These are phyloP conservation scores for Plicaturopsis crispa DNA, from an alignment of 768 basidiomycete species.

Conservation along the genomic window DNA sequence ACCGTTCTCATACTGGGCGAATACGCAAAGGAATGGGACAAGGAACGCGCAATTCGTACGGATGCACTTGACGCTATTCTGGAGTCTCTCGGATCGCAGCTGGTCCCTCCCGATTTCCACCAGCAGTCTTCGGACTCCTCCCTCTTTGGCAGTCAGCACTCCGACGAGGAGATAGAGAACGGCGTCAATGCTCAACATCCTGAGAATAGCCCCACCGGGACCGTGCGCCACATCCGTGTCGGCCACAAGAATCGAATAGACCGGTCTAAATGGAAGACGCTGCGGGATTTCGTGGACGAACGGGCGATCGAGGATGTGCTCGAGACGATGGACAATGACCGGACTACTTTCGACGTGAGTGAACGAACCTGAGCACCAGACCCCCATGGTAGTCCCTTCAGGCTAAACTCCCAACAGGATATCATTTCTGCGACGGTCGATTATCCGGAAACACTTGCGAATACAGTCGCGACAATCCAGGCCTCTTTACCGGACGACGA, in stretches of 20 bases:
- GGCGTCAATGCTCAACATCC: slow-evolving; percentile 15
- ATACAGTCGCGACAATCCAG: slow-evolving; percentile 49
- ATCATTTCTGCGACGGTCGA: slow-evolving; percentile 54
- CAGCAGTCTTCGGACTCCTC: slow-evolving; percentile 59
- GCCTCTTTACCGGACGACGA: slow-evolving; percentile 37
- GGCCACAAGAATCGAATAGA: slow-evolving; percentile 28
- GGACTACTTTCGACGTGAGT: slow-evolving; percentile 60
- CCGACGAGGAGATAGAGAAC: slow-evolving; percentile 30
- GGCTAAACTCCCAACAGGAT: slow-evolving; percentile 47
- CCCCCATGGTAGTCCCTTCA: neutral
- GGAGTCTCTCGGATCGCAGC: slow-evolving; percentile 63
- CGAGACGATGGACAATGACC: slow-evolving; percentile 67
- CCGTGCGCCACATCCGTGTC: slow-evolving; percentile 19
- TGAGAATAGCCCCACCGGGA: slow-evolving; percentile 39
- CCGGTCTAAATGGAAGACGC: slow-evolving; percentile 66
- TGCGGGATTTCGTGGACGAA: slow-evolving; percentile 84
- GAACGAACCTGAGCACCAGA: too few relatives aligned
- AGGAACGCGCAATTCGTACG: slow-evolving; percentile 47
- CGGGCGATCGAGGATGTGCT: slow-evolving; percentile 69
- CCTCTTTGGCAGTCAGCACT: slow-evolving; percentile 73
- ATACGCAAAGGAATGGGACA: slow-evolving; percentile 68
- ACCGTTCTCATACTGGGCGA: too few relatives aligned
- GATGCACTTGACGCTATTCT: slow-evolving; percentile 61
- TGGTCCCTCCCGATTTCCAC: slow-evolving; percentile 76
- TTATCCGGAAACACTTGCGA: slow-evolving; percentile 56